A percentile compares a stretch with the other conserved stretches of the same genome.
Evolutionary conservation across 176 grass and related monocot species (phyloP).

Genomic region (Aegilops bicornis): DNA sequence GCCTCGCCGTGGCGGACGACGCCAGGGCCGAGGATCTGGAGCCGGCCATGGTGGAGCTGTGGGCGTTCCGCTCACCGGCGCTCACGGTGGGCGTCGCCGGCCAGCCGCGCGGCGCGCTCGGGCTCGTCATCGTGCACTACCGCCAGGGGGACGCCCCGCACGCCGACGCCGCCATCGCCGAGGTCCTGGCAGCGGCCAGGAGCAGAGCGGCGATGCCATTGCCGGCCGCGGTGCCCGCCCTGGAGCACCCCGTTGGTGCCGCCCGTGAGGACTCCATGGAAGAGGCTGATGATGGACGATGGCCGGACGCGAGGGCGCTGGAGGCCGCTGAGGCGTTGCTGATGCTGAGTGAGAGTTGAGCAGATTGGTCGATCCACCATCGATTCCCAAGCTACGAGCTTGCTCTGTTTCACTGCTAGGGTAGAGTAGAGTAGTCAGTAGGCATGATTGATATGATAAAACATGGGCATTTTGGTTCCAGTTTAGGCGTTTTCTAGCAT

Average conservation of each 20-base stretch:
- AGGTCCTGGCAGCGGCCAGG: neutral
- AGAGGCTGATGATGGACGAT: neutral
- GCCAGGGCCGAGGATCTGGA: neutral
- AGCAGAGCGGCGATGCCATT: neutral
- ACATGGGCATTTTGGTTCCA: too few relatives aligned
- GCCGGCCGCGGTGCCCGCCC: neutral
- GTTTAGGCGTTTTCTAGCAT: too few relatives aligned
- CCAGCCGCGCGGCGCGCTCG: neutral
- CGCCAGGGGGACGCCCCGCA: neutral
- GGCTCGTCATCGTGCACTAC: slow-evolving; percentile 8
- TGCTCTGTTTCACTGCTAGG: too few relatives aligned
- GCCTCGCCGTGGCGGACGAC: neutral
- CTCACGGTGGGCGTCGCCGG: neutral
- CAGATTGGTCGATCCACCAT: too few relatives aligned
- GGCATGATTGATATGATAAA: too few relatives aligned
- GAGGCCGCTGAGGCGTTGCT: neutral
- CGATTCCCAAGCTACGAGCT: too few relatives aligned
- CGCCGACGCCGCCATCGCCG: neutral
- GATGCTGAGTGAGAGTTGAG: neutral
- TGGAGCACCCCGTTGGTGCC: neutral
- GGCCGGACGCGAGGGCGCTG: neutral
- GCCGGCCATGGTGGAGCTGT: neutral
- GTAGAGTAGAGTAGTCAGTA: too few relatives aligned
- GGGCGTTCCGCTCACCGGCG: neutral
- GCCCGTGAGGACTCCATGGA: neutral